Base-by-base conservation (phyloP, 495 filamentous ascomycete genomes). In the Penicillium canescens region DNA sequence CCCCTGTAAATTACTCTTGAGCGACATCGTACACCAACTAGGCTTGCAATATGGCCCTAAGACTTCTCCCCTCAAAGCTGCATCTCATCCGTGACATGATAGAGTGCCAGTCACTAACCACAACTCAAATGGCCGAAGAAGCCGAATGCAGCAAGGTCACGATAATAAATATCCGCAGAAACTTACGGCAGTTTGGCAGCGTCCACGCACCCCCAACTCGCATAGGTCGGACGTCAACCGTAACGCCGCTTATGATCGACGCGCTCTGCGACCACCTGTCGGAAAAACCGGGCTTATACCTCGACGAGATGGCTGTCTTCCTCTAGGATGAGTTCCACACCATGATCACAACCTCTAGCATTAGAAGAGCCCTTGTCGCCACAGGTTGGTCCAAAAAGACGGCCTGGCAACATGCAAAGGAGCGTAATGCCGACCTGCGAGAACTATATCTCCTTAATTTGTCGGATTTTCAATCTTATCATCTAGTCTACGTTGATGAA, bases 261-360 rank as follows among this genome's bases (percentile, higher is more conserved):
- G 59, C 53, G 6, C 61, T 71, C 13, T 61, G 56, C 55, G 63
- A 69, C 45, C 48, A 70, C 52, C 43, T 70, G 18, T 51, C 65
- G 8, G 69, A 68, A 49, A 72, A 71, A 50, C 69, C 71, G 42
- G 47, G 46, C 37, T 47, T 67, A 40, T 67, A 60, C 21, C 59
- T 23, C 20, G 58, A 69, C 28, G 65, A 77, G 46, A 72, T 75
- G 59, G 64, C 52, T 2, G 24, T 66, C 34, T 71, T 68, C 42
- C 34, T 72, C 39, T 50, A 42, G 54, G 68, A 74, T 55, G 62
- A 73, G 40, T 72, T 72, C 52, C 34, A 56, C 36, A 54, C 44
- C n/a, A 37, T 18, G 31, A 26, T 50, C 10, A 42, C 45, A 20
- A 48, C 23, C 8, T 23, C 18, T n/a, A 66, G 47, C 42, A 60